These are phyloP conservation scores for Komagataella kurtzmanii DNA, from an alignment of 805 yeast genomes.

Conservation along the genomic window DNA sequence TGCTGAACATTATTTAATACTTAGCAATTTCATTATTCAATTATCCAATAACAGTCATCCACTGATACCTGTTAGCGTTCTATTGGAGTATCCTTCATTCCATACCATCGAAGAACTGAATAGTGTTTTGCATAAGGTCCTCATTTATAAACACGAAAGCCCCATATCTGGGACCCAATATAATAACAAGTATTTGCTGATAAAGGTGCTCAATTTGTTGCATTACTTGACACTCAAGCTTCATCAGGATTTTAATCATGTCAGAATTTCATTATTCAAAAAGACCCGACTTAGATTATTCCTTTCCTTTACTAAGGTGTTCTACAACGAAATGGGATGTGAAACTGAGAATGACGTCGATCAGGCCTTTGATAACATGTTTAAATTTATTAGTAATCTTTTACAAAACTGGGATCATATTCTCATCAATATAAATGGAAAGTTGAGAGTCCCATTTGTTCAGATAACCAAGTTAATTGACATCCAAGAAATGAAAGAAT, in stretches of 20 bases:
- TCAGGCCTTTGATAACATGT: slow-evolving; percentile 11
- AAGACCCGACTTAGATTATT: slow-evolving; percentile 17
- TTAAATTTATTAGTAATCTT: slow-evolving; percentile 12
- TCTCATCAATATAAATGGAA: background rate
- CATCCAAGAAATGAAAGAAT: background rate
- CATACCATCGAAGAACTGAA: background rate
- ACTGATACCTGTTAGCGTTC: slow-evolving; percentile 11
- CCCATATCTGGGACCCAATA: slow-evolving; percentile 6
- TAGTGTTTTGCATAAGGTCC: slow-evolving; percentile 5
- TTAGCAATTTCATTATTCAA: slow-evolving; percentile 11
- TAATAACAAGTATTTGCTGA: slow-evolving; percentile 24
- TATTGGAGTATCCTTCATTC: slow-evolving; percentile 1
- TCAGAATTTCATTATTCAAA: slow-evolving; percentile 1
- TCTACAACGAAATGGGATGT: slow-evolving; percentile 2
- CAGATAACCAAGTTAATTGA: slow-evolving; percentile 1
- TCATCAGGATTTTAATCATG: slow-evolving; percentile 11
- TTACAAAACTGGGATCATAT: slow-evolving; percentile 11
- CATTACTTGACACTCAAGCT: slow-evolving; percentile 11
- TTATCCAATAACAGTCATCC: slow-evolving; percentile 14
- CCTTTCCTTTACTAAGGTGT: slow-evolving; percentile 16
- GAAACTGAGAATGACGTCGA: slow-evolving; percentile 6
- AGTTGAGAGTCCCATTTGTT: slow-evolving; percentile 11
- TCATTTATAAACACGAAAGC: background rate
- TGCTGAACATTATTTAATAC: slow-evolving; percentile 18
- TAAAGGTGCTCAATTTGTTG: slow-evolving; percentile 26